Percentiles rank a stretch among this genome's conserved stretches.
Conservation (phyloP, 495 filamentous ascomycete species). For the Hypoxylon rickii region DNA sequence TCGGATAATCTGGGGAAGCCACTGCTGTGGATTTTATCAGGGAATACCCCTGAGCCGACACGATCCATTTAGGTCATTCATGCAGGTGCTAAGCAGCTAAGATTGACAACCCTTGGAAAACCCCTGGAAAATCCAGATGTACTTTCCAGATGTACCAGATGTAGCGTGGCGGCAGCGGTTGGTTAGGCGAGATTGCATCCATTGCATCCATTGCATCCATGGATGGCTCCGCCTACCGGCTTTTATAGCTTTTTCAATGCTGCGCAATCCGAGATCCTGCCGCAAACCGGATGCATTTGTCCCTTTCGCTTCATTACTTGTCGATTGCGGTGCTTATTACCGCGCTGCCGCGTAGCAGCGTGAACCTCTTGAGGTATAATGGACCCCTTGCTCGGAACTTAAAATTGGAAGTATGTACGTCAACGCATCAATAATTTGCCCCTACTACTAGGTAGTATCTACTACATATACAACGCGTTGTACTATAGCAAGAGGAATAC, state of each 20-base stretch:
- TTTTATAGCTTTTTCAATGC: slow-evolving; percentile 1
- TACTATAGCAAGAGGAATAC: too few relatives aligned
- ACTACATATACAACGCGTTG: too few relatives aligned
- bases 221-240: slow-evolving; percentile 9
- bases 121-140: too few relatives aligned
- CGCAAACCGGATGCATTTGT: slow-evolving; percentile 21
- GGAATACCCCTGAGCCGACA: slow-evolving; percentile 4
- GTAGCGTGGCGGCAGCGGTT: slow-evolving; percentile 20
- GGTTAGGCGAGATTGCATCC: slow-evolving; percentile 30
- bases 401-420: neutral
- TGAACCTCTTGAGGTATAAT: neutral
- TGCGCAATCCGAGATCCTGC: slow-evolving; percentile 27
- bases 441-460: too few relatives aligned
- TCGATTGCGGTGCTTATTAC: too few relatives aligned
- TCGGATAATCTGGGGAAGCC: slow-evolving; percentile 26
- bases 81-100: slow-evolving; percentile 29
- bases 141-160: too few relatives aligned
- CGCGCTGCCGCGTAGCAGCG: too few relatives aligned
- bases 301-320: too few relatives aligned
- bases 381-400: neutral
- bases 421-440: too few relatives aligned
- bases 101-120: slow-evolving; percentile 19
- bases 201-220: too few relatives aligned
- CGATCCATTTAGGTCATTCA: slow-evolving; percentile 8
- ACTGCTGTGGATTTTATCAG: slow-evolving; percentile 4